Conservation (phyloP, 2,329 filamentous ascomycete species). For the Aspergillus calidoustus region DNA sequence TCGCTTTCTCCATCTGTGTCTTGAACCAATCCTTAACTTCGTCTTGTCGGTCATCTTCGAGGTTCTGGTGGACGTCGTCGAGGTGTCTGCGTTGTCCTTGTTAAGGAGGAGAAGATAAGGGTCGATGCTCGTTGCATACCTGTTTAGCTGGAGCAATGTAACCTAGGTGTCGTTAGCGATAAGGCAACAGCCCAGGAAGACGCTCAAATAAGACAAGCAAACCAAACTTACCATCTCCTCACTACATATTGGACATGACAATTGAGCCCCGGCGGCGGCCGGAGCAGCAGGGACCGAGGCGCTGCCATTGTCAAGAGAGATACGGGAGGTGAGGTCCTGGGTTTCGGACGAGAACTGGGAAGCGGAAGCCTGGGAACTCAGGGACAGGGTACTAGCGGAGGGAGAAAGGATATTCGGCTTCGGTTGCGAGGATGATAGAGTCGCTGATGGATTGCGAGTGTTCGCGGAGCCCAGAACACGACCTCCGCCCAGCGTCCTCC, state of each 20-base stretch:
- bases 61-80: slow-evolving; percentile 87
- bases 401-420: slow-evolving; percentile 59
- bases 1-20: slow-evolving; percentile 90
- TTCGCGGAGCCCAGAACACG: slow-evolving; percentile 87
- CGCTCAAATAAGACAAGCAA: background rate
- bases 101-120: slow-evolving; percentile 24
- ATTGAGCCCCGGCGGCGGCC: slow-evolving; percentile 64
- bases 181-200: background rate
- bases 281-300: slow-evolving; percentile 54
- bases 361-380: slow-evolving; percentile 74
- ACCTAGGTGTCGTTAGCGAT: slow-evolving; percentile 59
- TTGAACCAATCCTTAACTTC: slow-evolving; percentile 98
- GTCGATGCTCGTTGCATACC: slow-evolving; percentile 48
- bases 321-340: slow-evolving; percentile 80
- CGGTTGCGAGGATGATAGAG: slow-evolving; percentile 47
- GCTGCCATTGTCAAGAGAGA: slow-evolving; percentile 69
- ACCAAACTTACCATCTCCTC: slow-evolving; percentile 82
- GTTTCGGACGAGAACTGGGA: slow-evolving; percentile 71
- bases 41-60: slow-evolving; percentile 86
- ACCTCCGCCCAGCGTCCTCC: slow-evolving; percentile 87
- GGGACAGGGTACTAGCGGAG: slow-evolving; percentile 74
- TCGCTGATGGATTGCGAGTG: slow-evolving; percentile 70
- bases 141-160: slow-evolving; percentile 89
- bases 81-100: slow-evolving; percentile 62
- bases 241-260: slow-evolving; percentile 96